Percentiles rank a stretch among this genome's conserved stretches.
phyloP scores from a whole-genome alignment of 2,329 filamentous ascomycete species.

The Fusarium dlaminii region DNA sequence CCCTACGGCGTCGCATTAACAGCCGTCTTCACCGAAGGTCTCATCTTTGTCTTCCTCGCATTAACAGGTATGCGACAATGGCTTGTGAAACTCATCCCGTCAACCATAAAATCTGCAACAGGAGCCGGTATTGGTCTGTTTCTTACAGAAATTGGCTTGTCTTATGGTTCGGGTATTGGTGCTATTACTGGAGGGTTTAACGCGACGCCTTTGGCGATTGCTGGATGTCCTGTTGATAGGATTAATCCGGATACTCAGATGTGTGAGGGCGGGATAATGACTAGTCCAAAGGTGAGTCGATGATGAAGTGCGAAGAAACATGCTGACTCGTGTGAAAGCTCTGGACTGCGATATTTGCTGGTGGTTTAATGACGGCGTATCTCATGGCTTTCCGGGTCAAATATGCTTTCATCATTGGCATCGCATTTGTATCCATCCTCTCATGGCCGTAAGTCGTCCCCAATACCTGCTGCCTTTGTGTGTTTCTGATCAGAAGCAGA shows the following conservation, averaged over 20 bases:
- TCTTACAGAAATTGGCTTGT: conserved; percentile 74
- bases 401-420: conserved; percentile 81
- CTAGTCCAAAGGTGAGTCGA: conserved; percentile 22
- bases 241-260: conserved; percentile 22
- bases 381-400: conserved; percentile 84
- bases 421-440: conserved; percentile 80
- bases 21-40: conserved; percentile 83
- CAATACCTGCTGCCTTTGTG: fast-evolving
- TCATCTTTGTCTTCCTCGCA: conserved; percentile 79
- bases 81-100: conserved; percentile 80
- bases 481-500: not conserved
- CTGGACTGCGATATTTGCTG: conserved; percentile 85
- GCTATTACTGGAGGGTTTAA: conserved; percentile 69
- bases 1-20: conserved; percentile 78
- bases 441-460: conserved; percentile 75
- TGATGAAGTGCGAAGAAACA: fast-evolving
- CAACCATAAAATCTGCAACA: conserved; percentile 82
- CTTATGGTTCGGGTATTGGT: conserved; percentile 81
- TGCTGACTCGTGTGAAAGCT: conserved; percentile 46
- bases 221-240: conserved; percentile 63
- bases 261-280: conserved; percentile 34
- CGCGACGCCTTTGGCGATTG: conserved; percentile 74
- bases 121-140: conserved; percentile 84
- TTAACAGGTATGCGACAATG: conserved; percentile 83
- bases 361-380: conserved; percentile 77